Evolutionary conservation across 169 alveolate species (phyloP), one percentile per base, ranked within the genome.

Genomic region (Theileria parva): DNA sequence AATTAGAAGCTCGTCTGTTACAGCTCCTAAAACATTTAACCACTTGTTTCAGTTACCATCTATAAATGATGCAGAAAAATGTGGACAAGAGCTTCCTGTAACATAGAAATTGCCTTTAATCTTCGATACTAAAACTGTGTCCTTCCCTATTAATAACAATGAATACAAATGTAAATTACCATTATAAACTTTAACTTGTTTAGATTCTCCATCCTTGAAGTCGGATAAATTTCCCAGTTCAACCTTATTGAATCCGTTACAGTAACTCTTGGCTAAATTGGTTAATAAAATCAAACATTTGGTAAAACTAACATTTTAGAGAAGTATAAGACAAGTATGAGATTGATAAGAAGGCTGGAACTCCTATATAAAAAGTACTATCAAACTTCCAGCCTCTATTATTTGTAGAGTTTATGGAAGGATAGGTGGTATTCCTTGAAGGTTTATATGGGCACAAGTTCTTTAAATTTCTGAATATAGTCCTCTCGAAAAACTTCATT

Each of bases 21-120:
- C 79, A n/a, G 77, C 81, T 28, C 94, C 94, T 74, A 44, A 15
- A 30, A 51, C 39, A 5, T 0, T 25, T 25, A 0, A 23, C 32
- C 64, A 32, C 63, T 81, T 34, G 23, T 39, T 21, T 28, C 15
- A 72, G 87, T 66, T n/a, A 78, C 89, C 89, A 60, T 83, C 77
- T 27, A 57, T 71, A 32, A 91, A 87, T 4, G 93, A 85, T 11
- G 95, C 95, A 39, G 88, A 70, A 48, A 77, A 88, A 53, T 91
- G 95, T 0, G 95, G 95, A 67, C 95, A 91, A 39, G 88, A 80
- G 12, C 92, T 86, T 17, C 95, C 95, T 21, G 92, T 79, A 48
- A 92, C 87, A 69, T 91, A 77, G 76, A 86, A 81, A 6, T 64
- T 74, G 25, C 88, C 86, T 64, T 87, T 79, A 23, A 80, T 63